phyloP scores from a whole-genome alignment of 2,329 filamentous ascomycete genomes.

The Phyllosticta citriasiana region DNA sequence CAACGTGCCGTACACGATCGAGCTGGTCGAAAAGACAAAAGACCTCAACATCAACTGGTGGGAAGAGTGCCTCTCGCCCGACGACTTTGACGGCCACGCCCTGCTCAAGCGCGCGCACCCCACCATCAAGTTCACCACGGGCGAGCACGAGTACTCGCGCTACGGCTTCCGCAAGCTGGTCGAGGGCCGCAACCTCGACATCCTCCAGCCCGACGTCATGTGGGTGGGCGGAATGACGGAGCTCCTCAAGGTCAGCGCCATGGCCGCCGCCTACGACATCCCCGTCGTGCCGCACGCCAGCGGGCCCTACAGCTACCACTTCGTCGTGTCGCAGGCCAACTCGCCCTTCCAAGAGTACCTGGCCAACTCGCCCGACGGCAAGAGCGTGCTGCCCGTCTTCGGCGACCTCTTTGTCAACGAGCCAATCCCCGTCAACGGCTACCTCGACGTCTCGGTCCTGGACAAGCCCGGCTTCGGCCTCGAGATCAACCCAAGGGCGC shows the following conservation, averaged over 20 bases:
- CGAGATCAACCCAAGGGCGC: constrained; percentile 71
- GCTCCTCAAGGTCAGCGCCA: constrained; percentile 75
- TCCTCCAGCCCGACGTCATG: constrained; percentile 94
- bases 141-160: constrained; percentile 89
- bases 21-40: constrained; percentile 73
- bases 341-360: constrained; percentile 94
- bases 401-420: constrained; percentile 85
- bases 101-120: constrained; percentile 87
- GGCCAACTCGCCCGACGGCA: constrained; percentile 84
- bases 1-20: constrained; percentile 86
- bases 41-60: constrained; percentile 92
- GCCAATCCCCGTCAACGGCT: constrained; percentile 76
- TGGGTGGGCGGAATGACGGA: constrained; percentile 93
- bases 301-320: constrained; percentile 92
- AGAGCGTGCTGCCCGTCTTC: constrained; percentile 83
- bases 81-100: constrained; percentile 84
- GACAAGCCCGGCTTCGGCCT: constrained; percentile 88
- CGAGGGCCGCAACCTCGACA: constrained; percentile 83
- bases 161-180: constrained; percentile 93
- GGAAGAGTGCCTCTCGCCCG: constrained; percentile 87
- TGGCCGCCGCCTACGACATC: constrained; percentile 88
- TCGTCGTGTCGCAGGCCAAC: constrained; percentile 86
- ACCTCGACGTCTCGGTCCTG: constrained; percentile 65
- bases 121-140: constrained; percentile 85
- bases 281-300: constrained; percentile 92